Conservation (phyloP, 352 stramenopile genomes). For the Aphanomyces astaci region DNA sequence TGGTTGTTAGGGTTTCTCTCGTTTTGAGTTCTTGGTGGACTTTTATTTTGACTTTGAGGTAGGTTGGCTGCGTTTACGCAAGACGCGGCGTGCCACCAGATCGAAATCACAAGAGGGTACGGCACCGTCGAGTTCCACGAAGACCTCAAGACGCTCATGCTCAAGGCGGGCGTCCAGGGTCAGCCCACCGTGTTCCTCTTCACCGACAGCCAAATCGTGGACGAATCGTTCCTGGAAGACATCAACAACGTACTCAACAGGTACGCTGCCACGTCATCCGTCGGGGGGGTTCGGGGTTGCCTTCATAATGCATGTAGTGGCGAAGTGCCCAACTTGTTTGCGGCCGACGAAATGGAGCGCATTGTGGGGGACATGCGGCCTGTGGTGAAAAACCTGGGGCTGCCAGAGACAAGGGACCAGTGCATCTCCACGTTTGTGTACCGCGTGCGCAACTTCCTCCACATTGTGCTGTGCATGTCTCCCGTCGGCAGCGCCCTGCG, state of each 20-base stretch:
- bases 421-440: slow-evolving; percentile 86
- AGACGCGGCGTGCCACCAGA: slow-evolving; percentile 86
- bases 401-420: slow-evolving; percentile 89
- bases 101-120: slow-evolving; percentile 90
- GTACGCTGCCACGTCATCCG: no score
- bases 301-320: no score
- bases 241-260: slow-evolving; percentile 97
- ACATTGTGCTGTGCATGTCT: slow-evolving; percentile 93
- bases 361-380: slow-evolving; percentile 90
- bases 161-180: slow-evolving; percentile 84
- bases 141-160: slow-evolving; percentile 92
- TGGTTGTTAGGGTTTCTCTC: no score
- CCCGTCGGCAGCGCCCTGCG: slow-evolving; percentile 89
- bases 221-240: slow-evolving; percentile 93
- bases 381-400: slow-evolving; percentile 76
- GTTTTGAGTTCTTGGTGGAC: no score
- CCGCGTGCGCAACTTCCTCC: slow-evolving; percentile 87
- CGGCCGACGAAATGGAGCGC: slow-evolving; percentile 89
- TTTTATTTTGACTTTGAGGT: background rate
- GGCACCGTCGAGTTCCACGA: slow-evolving; percentile 86
- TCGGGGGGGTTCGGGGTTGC: no score
- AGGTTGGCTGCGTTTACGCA: slow-evolving; percentile 85
- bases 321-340: slow-evolving; percentile 93
- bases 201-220: slow-evolving; percentile 92
- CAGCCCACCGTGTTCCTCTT: slow-evolving; percentile 87